Evolutionary conservation across 1,284 basidiomycete genomes (phyloP).

Genomic region (Fomitopsis betulina): DNA sequence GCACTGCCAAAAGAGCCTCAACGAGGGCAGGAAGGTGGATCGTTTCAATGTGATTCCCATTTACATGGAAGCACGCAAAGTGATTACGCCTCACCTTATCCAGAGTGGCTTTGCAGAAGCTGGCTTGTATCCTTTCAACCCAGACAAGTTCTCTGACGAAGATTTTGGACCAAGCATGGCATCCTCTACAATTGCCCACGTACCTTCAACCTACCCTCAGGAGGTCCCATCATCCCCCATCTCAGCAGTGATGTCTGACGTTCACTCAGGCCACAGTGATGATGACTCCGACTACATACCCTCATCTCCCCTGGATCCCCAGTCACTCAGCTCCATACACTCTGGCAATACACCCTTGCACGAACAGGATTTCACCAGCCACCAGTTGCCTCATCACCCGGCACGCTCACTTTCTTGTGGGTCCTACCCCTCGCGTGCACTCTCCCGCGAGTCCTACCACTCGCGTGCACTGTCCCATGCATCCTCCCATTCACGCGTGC

Average conservation of each 20-base stretch:
- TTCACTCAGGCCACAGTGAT: neutral
- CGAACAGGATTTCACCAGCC: too few species aligned
- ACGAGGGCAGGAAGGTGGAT: neutral
- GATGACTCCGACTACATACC: too few species aligned
- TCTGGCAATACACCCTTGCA: too few species aligned
- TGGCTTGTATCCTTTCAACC: constrained; percentile 10
- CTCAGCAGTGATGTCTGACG: neutral
- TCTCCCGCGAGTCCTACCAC: too few species aligned
- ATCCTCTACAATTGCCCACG: neutral
- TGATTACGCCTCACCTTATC: constrained; percentile 8
- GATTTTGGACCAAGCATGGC: constrained; percentile 7
- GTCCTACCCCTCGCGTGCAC: too few species aligned
- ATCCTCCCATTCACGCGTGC: too few species aligned
- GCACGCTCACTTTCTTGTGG: too few species aligned
- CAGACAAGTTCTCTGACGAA: constrained; percentile 10
- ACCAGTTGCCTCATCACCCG: too few species aligned
- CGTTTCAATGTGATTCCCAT: constrained; percentile 8
- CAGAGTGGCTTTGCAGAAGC: constrained; percentile 8
- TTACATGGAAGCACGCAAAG: constrained; percentile 10
- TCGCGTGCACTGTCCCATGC: too few species aligned
- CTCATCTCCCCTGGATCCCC: too few species aligned
- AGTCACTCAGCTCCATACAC: too few species aligned
- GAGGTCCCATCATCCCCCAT: neutral
- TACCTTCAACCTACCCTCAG: constrained; percentile 4
- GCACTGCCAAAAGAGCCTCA: neutral